A percentile compares a stretch with the other conserved stretches of the same genome.
phyloP scores from a whole-genome alignment of 2,329 filamentous ascomycete genomes.

The Alternaria triticimaculans region DNA sequence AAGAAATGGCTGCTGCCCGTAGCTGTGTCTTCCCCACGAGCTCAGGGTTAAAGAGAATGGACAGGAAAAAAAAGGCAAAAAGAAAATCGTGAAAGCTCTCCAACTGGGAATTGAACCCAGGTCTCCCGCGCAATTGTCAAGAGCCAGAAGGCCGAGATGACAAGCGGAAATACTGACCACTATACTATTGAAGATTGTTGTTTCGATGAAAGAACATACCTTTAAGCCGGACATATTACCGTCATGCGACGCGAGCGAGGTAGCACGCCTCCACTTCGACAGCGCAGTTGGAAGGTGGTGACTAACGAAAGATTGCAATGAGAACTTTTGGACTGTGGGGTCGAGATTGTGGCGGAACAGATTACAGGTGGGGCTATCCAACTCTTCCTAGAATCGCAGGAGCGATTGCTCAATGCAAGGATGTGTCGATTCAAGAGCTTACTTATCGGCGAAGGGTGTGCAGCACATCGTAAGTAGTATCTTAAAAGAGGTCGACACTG shows the following conservation, averaged over 20 bases:
- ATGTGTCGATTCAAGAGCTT: not conserved
- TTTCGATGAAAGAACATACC: not conserved
- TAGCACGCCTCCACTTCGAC: accelerated
- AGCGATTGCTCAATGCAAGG: not conserved
- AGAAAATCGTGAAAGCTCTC: not conserved
- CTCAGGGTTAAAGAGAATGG: too few relatives aligned
- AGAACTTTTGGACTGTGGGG: not conserved
- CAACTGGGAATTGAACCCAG: slow-evolving; percentile 4
- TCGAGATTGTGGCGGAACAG: not conserved
- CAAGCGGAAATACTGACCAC: slow-evolving; percentile 5
- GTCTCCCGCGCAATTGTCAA: not conserved
- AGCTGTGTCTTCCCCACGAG: not conserved
- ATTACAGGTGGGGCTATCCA: not conserved
- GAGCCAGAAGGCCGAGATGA: not conserved
- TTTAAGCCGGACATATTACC: accelerated
- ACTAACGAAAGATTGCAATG: accelerated
- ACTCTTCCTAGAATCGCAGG: not conserved
- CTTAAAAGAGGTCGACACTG: accelerated
- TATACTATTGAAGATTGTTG: slow-evolving; percentile 2
- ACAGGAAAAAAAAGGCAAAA: not conserved
- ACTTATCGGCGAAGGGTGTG: too few relatives aligned
- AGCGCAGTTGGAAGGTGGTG: not conserved
- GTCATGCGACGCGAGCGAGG: not conserved
- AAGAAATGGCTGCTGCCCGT: not conserved
- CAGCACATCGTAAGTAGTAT: not conserved